phyloP scores from a whole-genome alignment of 1,139 yeast species.

The Blastobotrys arbuscula region DNA sequence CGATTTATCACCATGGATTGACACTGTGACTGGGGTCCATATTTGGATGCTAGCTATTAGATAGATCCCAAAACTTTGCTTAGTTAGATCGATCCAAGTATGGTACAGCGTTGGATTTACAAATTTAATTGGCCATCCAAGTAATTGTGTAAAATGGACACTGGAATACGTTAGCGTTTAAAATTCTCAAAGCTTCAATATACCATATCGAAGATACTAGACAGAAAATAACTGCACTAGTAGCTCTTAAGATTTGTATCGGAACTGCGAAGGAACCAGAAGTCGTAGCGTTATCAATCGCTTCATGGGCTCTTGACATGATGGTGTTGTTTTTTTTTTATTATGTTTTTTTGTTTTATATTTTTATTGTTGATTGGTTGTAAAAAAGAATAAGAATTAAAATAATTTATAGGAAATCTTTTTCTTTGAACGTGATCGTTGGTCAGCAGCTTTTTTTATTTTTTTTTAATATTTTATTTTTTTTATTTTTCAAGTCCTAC shows the following conservation, averaged over 20 bases:
- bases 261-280: slow-evolving; percentile 10
- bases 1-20: slow-evolving; percentile 32
- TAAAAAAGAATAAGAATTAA: no score
- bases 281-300: slow-evolving; percentile 2
- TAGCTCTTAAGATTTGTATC: slow-evolving; percentile 15
- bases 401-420: no score
- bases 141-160: slow-evolving; percentile 6
- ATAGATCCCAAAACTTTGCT: slow-evolving; percentile 35
- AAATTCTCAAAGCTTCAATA: slow-evolving; percentile 1
- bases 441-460: no score
- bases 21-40: slow-evolving; percentile 33
- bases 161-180: background rate
- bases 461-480: no score
- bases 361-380: no score
- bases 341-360: no score
- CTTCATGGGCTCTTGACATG: background rate
- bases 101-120: slow-evolving; percentile 26
- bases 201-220: slow-evolving; percentile 15
- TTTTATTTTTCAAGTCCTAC: no score
- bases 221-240: slow-evolving; percentile 15
- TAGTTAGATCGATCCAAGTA: slow-evolving; percentile 35
- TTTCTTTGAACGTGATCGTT: no score
- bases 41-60: slow-evolving; percentile 31
- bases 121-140: slow-evolving; percentile 30
- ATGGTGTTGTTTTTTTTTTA: no score